These are phyloP conservation scores for Astrephomene gubernaculifera DNA, from an alignment of 139 green algal genomes.

Conservation along the genomic window DNA sequence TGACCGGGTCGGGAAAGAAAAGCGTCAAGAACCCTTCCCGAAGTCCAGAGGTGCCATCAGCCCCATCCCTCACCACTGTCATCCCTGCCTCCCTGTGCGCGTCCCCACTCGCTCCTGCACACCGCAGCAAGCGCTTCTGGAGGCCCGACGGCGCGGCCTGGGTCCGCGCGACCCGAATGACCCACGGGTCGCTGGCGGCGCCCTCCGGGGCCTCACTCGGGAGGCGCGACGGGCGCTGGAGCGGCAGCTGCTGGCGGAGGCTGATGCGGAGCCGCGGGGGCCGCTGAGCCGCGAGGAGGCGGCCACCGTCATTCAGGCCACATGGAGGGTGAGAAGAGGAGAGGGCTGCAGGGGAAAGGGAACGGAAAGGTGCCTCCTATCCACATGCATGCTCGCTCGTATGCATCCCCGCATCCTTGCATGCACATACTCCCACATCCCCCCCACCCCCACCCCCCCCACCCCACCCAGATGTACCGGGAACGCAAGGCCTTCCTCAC, in stretches of 20 bases:
- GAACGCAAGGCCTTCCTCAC: neutral
- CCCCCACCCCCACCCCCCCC: neutral
- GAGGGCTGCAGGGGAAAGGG: neutral
- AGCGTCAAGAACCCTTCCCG: no score
- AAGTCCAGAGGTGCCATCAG: no score
- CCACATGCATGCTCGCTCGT: no score
- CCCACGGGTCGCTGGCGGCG: neutral
- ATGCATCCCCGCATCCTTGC: no score
- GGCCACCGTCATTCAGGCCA: conserved; percentile 14
- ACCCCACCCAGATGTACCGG: conserved; percentile 16
- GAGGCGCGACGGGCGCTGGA: conserved; percentile 20
- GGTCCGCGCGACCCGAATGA: no score
- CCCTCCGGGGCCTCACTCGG: neutral
- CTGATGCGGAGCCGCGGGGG: conserved; percentile 1
- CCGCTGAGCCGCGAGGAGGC: conserved; percentile 3
- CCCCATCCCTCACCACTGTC: no score
- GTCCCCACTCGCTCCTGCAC: no score
- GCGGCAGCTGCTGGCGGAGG: conserved; percentile 27
- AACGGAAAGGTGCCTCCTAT: no score
- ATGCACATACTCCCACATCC: neutral
- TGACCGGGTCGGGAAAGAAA: no score
- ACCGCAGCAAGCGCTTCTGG: no score
- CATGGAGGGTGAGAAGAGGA: conserved; percentile 3
- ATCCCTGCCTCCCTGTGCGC: no score
- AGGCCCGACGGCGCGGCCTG: no score